Conservation (phyloP, 176 grass and related monocot species). For the Phoenix dactylifera region DNA sequence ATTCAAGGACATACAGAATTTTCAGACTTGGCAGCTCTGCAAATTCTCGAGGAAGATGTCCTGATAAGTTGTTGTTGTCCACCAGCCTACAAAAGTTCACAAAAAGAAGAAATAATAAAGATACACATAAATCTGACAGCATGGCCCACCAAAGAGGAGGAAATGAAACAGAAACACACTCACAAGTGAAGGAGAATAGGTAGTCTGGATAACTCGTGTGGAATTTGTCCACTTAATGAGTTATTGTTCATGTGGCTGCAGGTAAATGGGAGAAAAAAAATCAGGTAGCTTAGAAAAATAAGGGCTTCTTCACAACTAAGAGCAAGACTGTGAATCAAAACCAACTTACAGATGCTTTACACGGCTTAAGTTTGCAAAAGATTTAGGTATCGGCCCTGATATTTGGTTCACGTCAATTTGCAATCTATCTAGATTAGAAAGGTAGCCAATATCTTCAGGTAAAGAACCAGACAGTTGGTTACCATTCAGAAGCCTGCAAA, state of each 20-base stretch:
- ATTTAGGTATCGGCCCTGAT: conserved; percentile 77
- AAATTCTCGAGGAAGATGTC: conserved; percentile 71
- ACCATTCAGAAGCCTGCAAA: conserved; percentile 79
- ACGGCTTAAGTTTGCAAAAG: conserved; percentile 65
- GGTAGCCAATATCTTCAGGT: conserved; percentile 80
- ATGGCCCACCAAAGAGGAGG: conserved; percentile 1
- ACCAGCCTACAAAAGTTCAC: conserved; percentile 48
- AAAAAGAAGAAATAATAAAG: conserved; percentile 9
- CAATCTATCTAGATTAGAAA: conserved; percentile 55
- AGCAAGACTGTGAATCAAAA: background rate
- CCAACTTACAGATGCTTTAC: conserved; percentile 73
- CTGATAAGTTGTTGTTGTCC: conserved; percentile 90
- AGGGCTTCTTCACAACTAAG: background rate
- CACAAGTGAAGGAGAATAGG: conserved; percentile 57
- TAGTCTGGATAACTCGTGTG: conserved; percentile 56
- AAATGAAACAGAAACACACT: conserved; percentile 20
- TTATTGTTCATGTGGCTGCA: conserved; percentile 97
- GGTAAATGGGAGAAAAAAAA: conserved; percentile 7
- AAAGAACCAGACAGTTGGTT: conserved; percentile 66
- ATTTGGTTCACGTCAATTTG: conserved; percentile 81
- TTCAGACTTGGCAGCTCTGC: conserved; percentile 19
- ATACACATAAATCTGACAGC: conserved; percentile 3
- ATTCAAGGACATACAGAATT: conserved; percentile 60
- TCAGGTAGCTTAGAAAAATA: conserved; percentile 17
- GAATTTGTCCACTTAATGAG: conserved; percentile 90